Conservation (phyloP, 345 rosid species). For the Cardamine occulta region DNA sequence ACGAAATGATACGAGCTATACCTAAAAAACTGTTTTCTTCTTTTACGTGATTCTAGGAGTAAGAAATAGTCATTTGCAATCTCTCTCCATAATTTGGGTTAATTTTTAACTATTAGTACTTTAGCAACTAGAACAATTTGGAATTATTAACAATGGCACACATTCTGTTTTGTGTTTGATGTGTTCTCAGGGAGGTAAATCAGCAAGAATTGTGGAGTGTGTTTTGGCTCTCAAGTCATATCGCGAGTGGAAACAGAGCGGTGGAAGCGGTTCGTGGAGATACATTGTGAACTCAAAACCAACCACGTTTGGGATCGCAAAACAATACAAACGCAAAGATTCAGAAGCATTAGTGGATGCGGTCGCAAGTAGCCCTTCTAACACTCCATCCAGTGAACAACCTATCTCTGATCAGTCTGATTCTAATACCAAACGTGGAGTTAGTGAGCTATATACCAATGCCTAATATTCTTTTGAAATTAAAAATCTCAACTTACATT, state of each 20-base stretch:
- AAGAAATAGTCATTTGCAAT: neutral
- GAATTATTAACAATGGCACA: slow-evolving; percentile 7
- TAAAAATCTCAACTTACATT: neutral
- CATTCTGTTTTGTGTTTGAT: slow-evolving; percentile 16
- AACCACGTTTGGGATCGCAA: slow-evolving; percentile 48
- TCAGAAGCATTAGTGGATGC: slow-evolving; percentile 63
- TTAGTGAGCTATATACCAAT: slow-evolving; percentile 51
- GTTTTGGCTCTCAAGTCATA: slow-evolving; percentile 89
- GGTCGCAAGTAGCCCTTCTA: slow-evolving; percentile 54
- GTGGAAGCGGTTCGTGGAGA: slow-evolving; percentile 79
- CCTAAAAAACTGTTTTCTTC: neutral
- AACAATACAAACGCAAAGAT: slow-evolving; percentile 64
- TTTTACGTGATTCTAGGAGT: neutral
- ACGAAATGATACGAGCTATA: slow-evolving; percentile 8
- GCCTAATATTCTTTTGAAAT: neutral
- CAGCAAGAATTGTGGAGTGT: slow-evolving; percentile 75
- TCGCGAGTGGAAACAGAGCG: slow-evolving; percentile 79
- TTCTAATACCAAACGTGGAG: slow-evolving; percentile 57
- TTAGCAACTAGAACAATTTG: neutral
- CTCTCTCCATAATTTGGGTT: neutral
- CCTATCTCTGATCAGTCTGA: slow-evolving; percentile 36
- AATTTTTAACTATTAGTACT: neutral
- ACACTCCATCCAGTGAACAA: slow-evolving; percentile 41
- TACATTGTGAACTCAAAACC: slow-evolving; percentile 62
- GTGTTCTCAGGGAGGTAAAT: slow-evolving; percentile 72